phyloP scores from a whole-genome alignment of 2,329 filamentous ascomycete genomes.

The Cercospora sp. region DNA sequence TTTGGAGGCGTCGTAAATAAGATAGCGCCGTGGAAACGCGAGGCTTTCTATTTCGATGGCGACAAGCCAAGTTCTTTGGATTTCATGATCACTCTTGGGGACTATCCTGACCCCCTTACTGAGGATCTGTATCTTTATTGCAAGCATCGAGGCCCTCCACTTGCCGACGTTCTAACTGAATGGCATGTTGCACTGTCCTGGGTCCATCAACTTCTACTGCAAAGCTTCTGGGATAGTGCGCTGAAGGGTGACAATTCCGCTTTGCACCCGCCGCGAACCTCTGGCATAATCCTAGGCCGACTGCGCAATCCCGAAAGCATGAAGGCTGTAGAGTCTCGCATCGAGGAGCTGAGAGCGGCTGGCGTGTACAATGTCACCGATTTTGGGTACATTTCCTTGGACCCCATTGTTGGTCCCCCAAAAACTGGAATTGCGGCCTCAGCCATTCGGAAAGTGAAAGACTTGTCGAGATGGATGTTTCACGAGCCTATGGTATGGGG shows the following conservation, averaged over 20 bases:
- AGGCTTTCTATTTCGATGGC: neutral
- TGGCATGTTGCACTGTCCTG: neutral
- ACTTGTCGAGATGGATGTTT: neutral
- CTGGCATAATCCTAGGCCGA: neutral
- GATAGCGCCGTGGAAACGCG: too few species aligned
- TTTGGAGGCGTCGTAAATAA: neutral
- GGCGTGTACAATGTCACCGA: neutral
- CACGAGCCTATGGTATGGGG: neutral
- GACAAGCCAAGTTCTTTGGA: neutral
- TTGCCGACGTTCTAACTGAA: neutral
- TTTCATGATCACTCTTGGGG: neutral
- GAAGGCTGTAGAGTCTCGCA: neutral
- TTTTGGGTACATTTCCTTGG: neutral
- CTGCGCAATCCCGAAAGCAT: neutral
- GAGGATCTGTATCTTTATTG: neutral
- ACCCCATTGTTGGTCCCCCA: neutral
- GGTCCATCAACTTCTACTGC: neutral
- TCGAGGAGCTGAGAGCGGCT: neutral
- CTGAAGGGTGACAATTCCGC: neutral
- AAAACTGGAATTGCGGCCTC: neutral
- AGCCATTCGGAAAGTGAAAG: neutral
- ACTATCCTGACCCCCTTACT: neutral
- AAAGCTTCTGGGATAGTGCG: constrained; percentile 1
- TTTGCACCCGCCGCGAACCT: neutral
- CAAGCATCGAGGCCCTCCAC: neutral